Conservation (phyloP, 352 stramenopile species). For the Phytopythium chamaehyphon region DNA sequence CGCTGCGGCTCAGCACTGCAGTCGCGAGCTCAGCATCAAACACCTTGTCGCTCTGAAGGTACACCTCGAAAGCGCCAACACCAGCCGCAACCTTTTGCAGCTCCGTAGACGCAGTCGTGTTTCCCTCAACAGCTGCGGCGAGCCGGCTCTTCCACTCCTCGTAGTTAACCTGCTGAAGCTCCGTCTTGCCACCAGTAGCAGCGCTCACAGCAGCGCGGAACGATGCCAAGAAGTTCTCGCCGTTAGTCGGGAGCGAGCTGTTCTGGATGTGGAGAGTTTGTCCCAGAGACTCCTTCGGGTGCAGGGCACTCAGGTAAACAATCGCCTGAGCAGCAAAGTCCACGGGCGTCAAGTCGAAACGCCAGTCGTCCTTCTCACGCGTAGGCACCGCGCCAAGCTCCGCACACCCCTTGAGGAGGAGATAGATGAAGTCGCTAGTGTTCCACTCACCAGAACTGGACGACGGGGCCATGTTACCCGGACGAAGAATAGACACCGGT, state of each 20-base stretch:
- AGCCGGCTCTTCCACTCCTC: conserved; percentile 31
- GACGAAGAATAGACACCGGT: conserved; percentile 83
- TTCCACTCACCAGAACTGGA: conserved; percentile 76
- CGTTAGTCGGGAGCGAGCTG: conserved; percentile 28
- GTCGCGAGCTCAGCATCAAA: conserved; percentile 54
- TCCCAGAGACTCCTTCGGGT: conserved; percentile 46
- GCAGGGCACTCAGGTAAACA: conserved; percentile 64
- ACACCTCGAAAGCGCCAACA: conserved; percentile 61
- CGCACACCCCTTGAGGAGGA: conserved; percentile 82
- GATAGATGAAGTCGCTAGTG: conserved; percentile 86
- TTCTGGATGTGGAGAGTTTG: conserved; percentile 81
- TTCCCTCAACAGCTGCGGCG: conserved; percentile 1
- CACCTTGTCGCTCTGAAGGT: conserved; percentile 57
- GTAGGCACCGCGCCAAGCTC: conserved; percentile 53
- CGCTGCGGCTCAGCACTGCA: conserved; percentile 29
- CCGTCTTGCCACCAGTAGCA: conserved; percentile 9
- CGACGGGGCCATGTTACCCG: conserved; percentile 86
- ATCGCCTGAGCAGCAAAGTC: conserved; percentile 88
- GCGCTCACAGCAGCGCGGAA: conserved; percentile 22
- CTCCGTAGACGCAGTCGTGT: conserved; percentile 23
- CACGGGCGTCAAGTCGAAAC: conserved; percentile 90
- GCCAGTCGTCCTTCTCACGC: conserved; percentile 50
- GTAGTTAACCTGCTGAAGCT: conserved; percentile 28
- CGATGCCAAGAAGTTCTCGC: conserved; percentile 45
- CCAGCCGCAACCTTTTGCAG: conserved; percentile 59